Evolutionary conservation across 2,329 filamentous ascomycete genomes (phyloP), one percentile per base, ranked within the genome.

Genomic region (Penicillium hesseltinei): DNA sequence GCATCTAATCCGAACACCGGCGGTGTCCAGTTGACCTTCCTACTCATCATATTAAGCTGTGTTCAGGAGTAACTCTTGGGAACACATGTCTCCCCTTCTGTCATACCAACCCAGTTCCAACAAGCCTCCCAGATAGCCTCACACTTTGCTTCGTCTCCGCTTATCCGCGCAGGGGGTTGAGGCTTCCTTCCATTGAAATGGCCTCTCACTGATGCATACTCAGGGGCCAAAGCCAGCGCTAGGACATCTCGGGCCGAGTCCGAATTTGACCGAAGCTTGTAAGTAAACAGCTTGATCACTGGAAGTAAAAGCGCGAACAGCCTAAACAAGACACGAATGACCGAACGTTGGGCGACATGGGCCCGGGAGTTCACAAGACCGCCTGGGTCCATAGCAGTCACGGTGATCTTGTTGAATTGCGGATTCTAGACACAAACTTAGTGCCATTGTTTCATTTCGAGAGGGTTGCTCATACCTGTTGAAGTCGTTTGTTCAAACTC

Each of bases 311-410:
- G 5, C 1, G 33, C 21, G 0, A 51, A n/a, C 4, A 56, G 9
- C 13, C 19, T 11, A 15, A 56, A 56, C 4, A 51, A 21, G 8
- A 51, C n/a, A 21, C 42, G 39, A 8, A 11, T n/a, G 17, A 29
- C 25, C 13, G n/a, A 11, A 15, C 33, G 40, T 19, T 56, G 54
- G 9, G 27, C 35, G 2, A 25, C 25, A 56, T 59, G 53, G 5
- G 58, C 58, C 4, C 58, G 54, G 17, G 58, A 60, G 43, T 49
- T 31, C 3, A 52, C 54, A 21, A 60, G 21, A 13, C 40, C 54
- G 13, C 55, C 55, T 13, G 58, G 55, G 43, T 60, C 47, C 50
- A 60, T 49, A n/a, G 58, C 55, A 7, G 52, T 43, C 13, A 54
- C 55, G 0, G 55, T 60, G 35, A 60, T 52, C 10, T 45, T 47